Percentiles rank a stretch among this genome's conserved stretches.
Evolutionary conservation across 2,329 filamentous ascomycete species (phyloP).

Genomic region (Colletotrichum sidae): DNA sequence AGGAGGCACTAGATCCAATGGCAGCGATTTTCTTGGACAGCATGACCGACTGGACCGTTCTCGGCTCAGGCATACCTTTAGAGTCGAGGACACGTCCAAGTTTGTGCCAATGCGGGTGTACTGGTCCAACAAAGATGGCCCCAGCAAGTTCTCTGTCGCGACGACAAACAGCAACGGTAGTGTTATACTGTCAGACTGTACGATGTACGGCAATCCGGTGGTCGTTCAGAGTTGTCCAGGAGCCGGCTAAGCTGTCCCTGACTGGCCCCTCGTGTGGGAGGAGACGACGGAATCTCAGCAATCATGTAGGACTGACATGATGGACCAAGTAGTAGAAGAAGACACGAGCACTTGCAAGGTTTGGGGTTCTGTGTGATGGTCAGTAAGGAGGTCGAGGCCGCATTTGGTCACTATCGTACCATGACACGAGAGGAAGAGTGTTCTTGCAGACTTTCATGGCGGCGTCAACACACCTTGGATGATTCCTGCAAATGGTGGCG

Average conservation of each 20-base stretch:
- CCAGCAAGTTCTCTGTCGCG: background rate
- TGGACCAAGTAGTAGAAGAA: background rate
- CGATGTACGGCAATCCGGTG: background rate
- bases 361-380: too few species aligned
- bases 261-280: conserved; percentile 1
- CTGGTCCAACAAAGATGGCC: conserved; percentile 20
- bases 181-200: background rate
- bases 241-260: background rate
- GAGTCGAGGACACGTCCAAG: conserved; percentile 1
- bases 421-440: too few species aligned
- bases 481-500: too few species aligned
- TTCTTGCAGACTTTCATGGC: too few species aligned
- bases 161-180: background rate
- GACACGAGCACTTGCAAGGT: too few species aligned
- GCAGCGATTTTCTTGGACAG: background rate
- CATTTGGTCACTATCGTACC: too few species aligned
- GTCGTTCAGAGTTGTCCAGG: conserved; percentile 3
- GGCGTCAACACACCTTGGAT: too few species aligned
- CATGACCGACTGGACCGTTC: background rate
- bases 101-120: conserved; percentile 23
- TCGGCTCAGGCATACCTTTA: background rate
- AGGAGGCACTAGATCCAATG: conserved; percentile 3
- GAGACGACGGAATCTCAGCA: background rate
- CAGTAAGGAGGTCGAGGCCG: too few species aligned
- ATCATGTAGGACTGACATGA: background rate